Conservation (phyloP, 2,329 filamentous ascomycete species). For the Fusarium sp. region DNA sequence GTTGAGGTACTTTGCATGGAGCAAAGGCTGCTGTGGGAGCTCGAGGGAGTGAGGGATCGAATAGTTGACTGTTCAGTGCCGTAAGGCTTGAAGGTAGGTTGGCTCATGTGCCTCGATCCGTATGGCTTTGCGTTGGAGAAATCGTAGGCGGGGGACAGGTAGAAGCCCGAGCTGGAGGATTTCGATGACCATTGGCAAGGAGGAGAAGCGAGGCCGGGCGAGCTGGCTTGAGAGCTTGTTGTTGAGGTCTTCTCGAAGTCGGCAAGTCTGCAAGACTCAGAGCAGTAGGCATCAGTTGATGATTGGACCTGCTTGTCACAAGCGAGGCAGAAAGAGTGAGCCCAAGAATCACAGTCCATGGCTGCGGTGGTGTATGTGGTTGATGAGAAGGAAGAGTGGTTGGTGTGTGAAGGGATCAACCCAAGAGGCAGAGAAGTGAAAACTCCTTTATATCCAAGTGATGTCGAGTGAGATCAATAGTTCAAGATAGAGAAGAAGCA, state of each 20-base stretch:
- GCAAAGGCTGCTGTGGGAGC: constrained; percentile 84
- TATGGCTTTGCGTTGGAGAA: constrained; percentile 72
- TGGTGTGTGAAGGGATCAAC: constrained; percentile 13
- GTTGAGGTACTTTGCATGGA: constrained; percentile 75
- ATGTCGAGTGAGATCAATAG: constrained; percentile 25
- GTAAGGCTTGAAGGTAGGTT: constrained; percentile 40
- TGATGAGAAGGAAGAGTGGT: constrained; percentile 1
- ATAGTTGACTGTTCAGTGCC: constrained; percentile 36
- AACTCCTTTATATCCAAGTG: constrained; percentile 20
- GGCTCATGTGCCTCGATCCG: constrained; percentile 56
- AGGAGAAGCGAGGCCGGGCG: constrained; percentile 61
- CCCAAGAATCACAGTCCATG: constrained; percentile 75
- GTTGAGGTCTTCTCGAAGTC: constrained; percentile 80
- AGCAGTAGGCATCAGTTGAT: constrained; percentile 85
- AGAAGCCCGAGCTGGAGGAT: constrained; percentile 61
- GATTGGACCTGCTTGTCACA: constrained; percentile 84
- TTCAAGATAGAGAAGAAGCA: constrained; percentile 29
- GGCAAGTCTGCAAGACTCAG: constrained; percentile 86
- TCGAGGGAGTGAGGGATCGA: constrained; percentile 72
- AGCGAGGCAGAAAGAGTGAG: constrained; percentile 90
- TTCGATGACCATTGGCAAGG: constrained; percentile 61
- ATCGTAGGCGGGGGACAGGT: constrained; percentile 79
- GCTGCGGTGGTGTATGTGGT: constrained; percentile 42
- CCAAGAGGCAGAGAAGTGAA: constrained; percentile 18
- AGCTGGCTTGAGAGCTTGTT: constrained; percentile 66